These are phyloP conservation scores for Malus hybrid DNA, from an alignment of 331 rosid species.

Conservation along the genomic window DNA sequence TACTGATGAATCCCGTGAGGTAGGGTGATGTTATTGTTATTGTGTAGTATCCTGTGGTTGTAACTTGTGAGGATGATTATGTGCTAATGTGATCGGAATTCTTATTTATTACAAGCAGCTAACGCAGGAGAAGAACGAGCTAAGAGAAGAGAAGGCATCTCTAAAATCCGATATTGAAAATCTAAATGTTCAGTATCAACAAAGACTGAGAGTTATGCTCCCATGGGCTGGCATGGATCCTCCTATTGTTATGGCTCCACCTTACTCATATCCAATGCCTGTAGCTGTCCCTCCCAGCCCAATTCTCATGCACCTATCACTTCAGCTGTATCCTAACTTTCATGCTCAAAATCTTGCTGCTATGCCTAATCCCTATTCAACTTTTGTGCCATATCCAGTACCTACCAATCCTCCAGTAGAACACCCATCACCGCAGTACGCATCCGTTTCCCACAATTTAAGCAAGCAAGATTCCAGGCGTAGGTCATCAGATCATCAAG, in stretches of 20 bases:
- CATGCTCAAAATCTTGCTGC: conserved; percentile 57
- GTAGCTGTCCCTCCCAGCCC: conserved; percentile 67
- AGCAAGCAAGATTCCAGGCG: conserved; percentile 53
- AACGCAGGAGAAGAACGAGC: conserved; percentile 81
- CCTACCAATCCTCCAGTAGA: conserved; percentile 46
- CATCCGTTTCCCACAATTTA: conserved; percentile 39
- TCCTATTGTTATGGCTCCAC: conserved; percentile 54
- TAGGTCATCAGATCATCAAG: conserved; percentile 44
- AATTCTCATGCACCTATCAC: conserved; percentile 65
- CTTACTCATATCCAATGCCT: conserved; percentile 72
- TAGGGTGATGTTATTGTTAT: conserved; percentile 40
- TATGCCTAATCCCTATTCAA: conserved; percentile 54
- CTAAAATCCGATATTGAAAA: conserved; percentile 66
- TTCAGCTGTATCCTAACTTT: conserved; percentile 68
- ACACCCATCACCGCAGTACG: conserved; percentile 40
- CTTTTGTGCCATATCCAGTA: conserved; percentile 54
- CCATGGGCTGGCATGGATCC: conserved; percentile 86
- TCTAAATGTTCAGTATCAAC: conserved; percentile 71
- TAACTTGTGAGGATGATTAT: not conserved
- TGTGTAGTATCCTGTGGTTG: conserved; percentile 1
- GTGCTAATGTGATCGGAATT: conserved; percentile 12
- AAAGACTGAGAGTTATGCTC: conserved; percentile 60
- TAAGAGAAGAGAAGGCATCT: conserved; percentile 79
- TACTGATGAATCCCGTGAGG: conserved; percentile 75
- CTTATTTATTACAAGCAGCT: conserved; percentile 41